Conservation (phyloP, 345 rosid species). For the Brassica incana region DNA sequence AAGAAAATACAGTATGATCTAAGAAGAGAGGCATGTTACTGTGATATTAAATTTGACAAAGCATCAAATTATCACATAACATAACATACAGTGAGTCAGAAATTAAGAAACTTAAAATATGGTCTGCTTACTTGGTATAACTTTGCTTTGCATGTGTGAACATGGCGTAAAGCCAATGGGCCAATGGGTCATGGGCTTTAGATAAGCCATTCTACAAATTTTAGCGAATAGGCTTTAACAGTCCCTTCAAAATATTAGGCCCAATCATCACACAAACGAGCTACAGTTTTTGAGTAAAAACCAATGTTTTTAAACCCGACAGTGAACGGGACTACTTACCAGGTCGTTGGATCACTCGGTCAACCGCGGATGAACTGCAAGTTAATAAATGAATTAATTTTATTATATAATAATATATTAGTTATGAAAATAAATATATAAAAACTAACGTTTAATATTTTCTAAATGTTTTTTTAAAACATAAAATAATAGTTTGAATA, state of each 20-base stretch:
- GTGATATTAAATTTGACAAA: not conserved
- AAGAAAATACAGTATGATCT: too few relatives aligned
- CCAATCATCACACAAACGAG: not conserved
- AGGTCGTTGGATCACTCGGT: too few relatives aligned
- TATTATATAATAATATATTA: too few relatives aligned
- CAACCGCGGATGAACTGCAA: too few relatives aligned
- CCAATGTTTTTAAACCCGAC: too few relatives aligned
- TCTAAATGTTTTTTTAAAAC: too few relatives aligned
- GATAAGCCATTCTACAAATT: not conserved
- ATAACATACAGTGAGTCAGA: not conserved
- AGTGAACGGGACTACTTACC: too few relatives aligned
- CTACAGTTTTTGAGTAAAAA: not conserved
- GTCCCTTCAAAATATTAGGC: not conserved
- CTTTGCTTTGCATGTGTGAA: not conserved
- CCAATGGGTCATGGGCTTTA: not conserved
- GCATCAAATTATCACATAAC: not conserved
- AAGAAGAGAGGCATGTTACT: not conserved
- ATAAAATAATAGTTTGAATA: too few relatives aligned
- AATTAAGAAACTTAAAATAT: not conserved
- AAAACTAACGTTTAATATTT: too few relatives aligned
- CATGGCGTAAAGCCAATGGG: slow-evolving; percentile 12
- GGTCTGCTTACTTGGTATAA: not conserved
- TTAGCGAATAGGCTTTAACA: not conserved
- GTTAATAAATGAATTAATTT: too few relatives aligned
- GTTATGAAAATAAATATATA: too few relatives aligned